phyloP scores from a whole-genome alignment of 257 asterid species.

The Solanum appendiculatum region DNA sequence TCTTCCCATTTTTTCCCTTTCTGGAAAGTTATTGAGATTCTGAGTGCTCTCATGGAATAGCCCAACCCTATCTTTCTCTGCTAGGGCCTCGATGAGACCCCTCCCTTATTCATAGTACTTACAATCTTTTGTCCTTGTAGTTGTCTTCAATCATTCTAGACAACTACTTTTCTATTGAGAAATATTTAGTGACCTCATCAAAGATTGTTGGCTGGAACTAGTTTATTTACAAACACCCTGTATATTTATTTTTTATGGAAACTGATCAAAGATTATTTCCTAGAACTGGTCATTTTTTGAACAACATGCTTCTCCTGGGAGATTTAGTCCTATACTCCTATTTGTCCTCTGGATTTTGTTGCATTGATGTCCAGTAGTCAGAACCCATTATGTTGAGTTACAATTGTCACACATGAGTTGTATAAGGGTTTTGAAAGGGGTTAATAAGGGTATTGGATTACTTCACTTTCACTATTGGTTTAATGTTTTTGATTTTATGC shows the following conservation, averaged over 20 bases:
- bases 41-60: neutral
- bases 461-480: neutral
- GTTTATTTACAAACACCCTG: neutral
- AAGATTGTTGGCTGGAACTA: neutral
- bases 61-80: neutral
- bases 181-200: neutral
- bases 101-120: neutral
- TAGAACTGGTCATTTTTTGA: neutral
- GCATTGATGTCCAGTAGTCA: neutral
- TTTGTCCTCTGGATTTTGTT: neutral
- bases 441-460: neutral
- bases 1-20: neutral
- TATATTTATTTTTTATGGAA: neutral
- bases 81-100: neutral
- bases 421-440: neutral
- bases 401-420: neutral
- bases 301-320: neutral
- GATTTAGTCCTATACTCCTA: neutral
- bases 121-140: neutral
- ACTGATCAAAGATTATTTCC: neutral
- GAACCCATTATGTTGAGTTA: neutral
- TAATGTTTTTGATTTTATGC: neutral
- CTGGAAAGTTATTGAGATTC: neutral
- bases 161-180: neutral
- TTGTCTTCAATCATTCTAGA: neutral